These are phyloP conservation scores for Magnusiomyces fungicola DNA, from an alignment of 1,139 yeast species.

Conservation along the genomic window DNA sequence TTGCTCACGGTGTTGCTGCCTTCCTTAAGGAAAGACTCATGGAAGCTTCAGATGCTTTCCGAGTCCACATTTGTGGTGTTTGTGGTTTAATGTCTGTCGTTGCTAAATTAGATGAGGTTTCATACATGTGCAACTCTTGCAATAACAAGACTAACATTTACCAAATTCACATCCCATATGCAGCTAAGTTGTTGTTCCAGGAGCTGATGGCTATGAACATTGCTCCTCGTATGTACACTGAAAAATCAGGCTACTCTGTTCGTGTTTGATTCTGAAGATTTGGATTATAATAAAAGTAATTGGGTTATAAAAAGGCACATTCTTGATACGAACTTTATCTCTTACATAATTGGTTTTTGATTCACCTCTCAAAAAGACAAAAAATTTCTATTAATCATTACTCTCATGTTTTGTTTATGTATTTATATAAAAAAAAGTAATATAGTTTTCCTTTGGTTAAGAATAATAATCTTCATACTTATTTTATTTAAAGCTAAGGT, in stretches of 20 bases:
- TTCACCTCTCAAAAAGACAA: too few species aligned
- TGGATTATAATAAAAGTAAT: not conserved
- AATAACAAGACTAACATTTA: slow-evolving; percentile 96
- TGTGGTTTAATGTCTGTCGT: slow-evolving; percentile 98
- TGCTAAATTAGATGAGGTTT: slow-evolving; percentile 94
- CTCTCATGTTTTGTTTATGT: not conserved
- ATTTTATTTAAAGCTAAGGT: too few species aligned
- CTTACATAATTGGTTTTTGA: too few species aligned
- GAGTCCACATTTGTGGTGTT: slow-evolving; percentile 96
- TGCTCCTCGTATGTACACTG: slow-evolving; percentile 39
- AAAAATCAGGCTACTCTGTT: slow-evolving; percentile 34
- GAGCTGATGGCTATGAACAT: slow-evolving; percentile 99
- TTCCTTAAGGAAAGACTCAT: slow-evolving; percentile 93
- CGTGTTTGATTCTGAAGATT: slow-evolving; percentile 19
- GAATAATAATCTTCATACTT: too few species aligned
- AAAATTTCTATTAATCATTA: too few species aligned
- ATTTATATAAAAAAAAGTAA: not conserved
- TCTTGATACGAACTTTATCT: too few species aligned
- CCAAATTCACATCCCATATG: slow-evolving; percentile 95
- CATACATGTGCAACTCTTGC: slow-evolving; percentile 97
- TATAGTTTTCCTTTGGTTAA: too few species aligned
- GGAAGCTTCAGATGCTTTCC: slow-evolving; percentile 98
- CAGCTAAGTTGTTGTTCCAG: slow-evolving; percentile 93
- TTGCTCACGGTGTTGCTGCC: slow-evolving; percentile 99
- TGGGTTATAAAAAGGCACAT: too few species aligned